Conservation (phyloP, 2,329 filamentous ascomycete genomes). For the Amphichorda felina region DNA sequence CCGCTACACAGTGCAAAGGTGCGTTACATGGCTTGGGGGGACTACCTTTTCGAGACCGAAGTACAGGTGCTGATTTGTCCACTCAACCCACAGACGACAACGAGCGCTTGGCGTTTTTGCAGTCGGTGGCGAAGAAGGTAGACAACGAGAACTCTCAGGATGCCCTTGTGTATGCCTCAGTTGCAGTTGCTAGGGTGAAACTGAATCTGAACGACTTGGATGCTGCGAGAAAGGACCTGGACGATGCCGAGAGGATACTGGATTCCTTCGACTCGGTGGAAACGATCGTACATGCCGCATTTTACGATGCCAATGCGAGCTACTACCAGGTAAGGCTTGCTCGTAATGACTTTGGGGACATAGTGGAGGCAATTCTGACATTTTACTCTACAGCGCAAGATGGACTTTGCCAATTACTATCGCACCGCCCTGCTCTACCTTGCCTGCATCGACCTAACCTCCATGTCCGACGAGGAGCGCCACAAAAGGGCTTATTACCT, state of each 20-base stretch:
- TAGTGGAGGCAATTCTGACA: conserved; percentile 31
- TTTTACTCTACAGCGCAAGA: conserved; percentile 42
- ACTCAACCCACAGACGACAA: conserved; percentile 54
- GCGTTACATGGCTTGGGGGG: conserved; percentile 7
- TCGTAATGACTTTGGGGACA: not conserved
- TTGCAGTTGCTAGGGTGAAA: conserved; percentile 81
- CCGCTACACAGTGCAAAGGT: conserved; percentile 77
- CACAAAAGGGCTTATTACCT: conserved; percentile 83
- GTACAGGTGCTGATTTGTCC: not conserved
- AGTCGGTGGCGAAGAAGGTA: conserved; percentile 74
- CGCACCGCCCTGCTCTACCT: conserved; percentile 95
- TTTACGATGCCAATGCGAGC: conserved; percentile 89
- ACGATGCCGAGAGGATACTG: conserved; percentile 75
- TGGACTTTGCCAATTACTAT: conserved; percentile 94
- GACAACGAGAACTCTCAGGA: conserved; percentile 90
- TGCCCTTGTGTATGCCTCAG: conserved; percentile 86
- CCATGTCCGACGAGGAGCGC: conserved; percentile 63
- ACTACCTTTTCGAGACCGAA: not conserved
- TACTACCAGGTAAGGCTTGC: conserved; percentile 62
- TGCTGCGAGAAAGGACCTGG: conserved; percentile 76
- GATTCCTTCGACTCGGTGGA: conserved; percentile 93
- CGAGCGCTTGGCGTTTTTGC: conserved; percentile 77
- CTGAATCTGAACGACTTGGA: conserved; percentile 68
- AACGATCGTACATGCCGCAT: conserved; percentile 87
- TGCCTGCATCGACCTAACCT: conserved; percentile 78